Percentiles rank a stretch among this genome's conserved stretches.
These are phyloP conservation scores for Solanum dulcamara DNA, from an alignment of 257 asterid species.

Conservation along the genomic window DNA sequence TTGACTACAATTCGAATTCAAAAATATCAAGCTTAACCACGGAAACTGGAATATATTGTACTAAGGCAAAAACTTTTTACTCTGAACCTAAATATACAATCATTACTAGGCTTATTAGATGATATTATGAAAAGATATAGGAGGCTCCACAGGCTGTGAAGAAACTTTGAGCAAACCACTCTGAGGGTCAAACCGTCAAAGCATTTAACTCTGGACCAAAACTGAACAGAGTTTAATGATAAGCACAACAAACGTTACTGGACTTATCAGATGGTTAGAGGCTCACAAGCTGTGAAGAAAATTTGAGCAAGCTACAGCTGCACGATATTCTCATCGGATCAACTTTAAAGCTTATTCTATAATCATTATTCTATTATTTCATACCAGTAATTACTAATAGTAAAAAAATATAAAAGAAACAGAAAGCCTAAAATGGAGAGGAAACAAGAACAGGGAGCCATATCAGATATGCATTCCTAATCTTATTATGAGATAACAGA, in stretches of 20 bases:
- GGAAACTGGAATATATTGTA: background rate
- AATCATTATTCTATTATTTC: background rate
- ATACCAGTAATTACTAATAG: background rate
- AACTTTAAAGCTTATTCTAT: background rate
- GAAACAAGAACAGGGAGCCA: background rate
- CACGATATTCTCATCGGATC: background rate
- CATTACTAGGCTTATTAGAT: background rate
- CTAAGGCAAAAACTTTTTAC: background rate
- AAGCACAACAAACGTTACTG: background rate
- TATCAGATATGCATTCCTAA: background rate
- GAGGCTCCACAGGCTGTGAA: background rate
- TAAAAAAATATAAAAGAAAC: background rate
- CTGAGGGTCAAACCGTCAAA: background rate
- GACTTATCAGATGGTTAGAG: background rate
- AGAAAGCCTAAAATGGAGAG: background rate
- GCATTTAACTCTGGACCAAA: background rate
- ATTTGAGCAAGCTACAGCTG: background rate
- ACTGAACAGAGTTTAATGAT: background rate
- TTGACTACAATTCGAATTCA: background rate
- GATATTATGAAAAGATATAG: background rate
- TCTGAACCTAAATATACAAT: background rate
- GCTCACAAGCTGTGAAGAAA: background rate
- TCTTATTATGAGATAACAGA: background rate
- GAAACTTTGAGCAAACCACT: background rate
- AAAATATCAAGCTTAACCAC: background rate